Conservation (phyloP, 108 stramenopile genomes). For the Pseudonitzschia delicatissima region DNA sequence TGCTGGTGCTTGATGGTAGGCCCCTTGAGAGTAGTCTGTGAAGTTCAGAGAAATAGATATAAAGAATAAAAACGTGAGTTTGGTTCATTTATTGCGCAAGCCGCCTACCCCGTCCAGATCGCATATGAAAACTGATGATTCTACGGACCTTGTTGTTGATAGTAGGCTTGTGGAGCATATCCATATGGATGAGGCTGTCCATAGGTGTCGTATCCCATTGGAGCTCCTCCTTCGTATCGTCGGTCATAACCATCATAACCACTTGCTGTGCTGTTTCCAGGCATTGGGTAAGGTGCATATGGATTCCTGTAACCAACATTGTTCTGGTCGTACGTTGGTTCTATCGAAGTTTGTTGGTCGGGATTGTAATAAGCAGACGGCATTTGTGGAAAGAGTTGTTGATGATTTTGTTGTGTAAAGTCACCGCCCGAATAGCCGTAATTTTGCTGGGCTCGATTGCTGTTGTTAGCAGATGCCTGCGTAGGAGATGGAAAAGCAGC, state of each 20-base stretch:
- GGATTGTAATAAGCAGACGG: not conserved
- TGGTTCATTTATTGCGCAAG: not conserved
- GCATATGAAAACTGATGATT: not conserved
- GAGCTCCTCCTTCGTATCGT: not conserved
- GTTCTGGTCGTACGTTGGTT: not conserved
- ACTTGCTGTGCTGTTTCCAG: not conserved
- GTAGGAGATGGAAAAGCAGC: not conserved
- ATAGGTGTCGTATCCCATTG: constrained; percentile 1
- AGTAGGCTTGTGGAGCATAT: not conserved
- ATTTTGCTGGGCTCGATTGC: not conserved
- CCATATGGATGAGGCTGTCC: constrained; percentile 7
- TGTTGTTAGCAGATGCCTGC: not conserved
- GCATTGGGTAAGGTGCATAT: not conserved
- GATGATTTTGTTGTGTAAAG: not conserved
- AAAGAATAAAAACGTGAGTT: too few relatives aligned
- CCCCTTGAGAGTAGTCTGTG: not conserved
- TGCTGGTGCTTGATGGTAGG: not conserved
- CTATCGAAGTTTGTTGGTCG: not conserved
- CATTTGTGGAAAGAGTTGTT: not conserved
- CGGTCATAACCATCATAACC: not conserved
- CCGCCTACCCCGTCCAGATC: not conserved
- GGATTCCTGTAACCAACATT: not conserved
- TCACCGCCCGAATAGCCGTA: not conserved
- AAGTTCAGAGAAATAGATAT: not conserved
- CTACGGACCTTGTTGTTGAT: not conserved